Conservation (phyloP, 1,139 yeast genomes). For the Saccharomyces uvarum region DNA sequence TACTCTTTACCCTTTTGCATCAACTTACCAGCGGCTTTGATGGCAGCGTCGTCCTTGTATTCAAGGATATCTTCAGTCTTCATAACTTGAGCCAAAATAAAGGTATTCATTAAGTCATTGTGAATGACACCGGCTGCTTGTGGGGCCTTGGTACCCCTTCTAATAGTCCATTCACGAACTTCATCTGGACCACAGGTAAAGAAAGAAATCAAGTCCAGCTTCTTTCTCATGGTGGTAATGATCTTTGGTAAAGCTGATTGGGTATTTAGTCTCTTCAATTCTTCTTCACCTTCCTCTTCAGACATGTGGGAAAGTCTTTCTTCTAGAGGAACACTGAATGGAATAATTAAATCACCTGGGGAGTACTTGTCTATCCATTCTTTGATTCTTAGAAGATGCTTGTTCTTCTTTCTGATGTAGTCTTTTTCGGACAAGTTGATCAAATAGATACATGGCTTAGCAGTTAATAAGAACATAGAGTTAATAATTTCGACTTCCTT, state of each 20-base stretch:
- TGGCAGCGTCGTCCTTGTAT: conserved; percentile 74
- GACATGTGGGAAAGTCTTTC: conserved; percentile 85
- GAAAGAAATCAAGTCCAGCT: conserved; percentile 73
- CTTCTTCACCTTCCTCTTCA: conserved; percentile 87
- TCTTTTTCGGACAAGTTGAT: conserved; percentile 92
- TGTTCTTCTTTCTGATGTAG: conserved; percentile 94
- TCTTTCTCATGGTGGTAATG: conserved; percentile 74
- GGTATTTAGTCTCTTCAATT: conserved; percentile 80
- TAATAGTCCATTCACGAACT: conserved; percentile 84
- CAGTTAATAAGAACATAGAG: conserved; percentile 80
- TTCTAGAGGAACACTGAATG: conserved; percentile 87
- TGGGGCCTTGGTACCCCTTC: conserved; percentile 79
- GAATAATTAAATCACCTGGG: conserved; percentile 91
- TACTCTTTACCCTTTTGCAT: conserved; percentile 94
- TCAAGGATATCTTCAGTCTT: conserved; percentile 80
- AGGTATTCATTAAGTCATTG: conserved; percentile 69
- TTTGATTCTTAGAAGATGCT: conserved; percentile 81
- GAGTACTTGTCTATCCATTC: conserved; percentile 94
- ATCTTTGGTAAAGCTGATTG: conserved; percentile 84
- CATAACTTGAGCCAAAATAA: conserved; percentile 75
- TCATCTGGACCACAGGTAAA: conserved; percentile 83
- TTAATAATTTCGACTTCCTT: conserved; percentile 89
- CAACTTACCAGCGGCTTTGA: conserved; percentile 90
- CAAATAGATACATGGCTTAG: conserved; percentile 92
- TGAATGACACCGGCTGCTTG: conserved; percentile 87